phyloP scores from a whole-genome alignment of 805 yeast genomes.

The Hanseniaspora nectarophila region DNA sequence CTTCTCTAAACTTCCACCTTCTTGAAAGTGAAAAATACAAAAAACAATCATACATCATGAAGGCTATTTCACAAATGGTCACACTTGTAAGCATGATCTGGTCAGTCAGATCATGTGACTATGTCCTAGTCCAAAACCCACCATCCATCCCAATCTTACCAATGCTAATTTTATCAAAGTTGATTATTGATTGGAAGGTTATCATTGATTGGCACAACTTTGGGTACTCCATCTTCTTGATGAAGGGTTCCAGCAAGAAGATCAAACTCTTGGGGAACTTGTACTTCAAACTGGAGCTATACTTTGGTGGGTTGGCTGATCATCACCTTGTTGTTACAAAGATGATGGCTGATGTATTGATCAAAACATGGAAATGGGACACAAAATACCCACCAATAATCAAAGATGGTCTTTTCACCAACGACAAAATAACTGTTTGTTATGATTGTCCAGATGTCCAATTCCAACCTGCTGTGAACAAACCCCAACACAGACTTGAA shows the following conservation, averaged over 20 bases:
- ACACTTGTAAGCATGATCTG: conserved; percentile 40
- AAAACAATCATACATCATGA: conserved; percentile 33
- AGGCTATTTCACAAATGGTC: conserved; percentile 47
- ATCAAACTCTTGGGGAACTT: conserved; percentile 52
- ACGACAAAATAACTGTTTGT: conserved; percentile 46
- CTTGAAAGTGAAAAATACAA: conserved; percentile 13
- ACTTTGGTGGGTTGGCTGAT: conserved; percentile 52
- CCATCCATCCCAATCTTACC: conserved; percentile 79
- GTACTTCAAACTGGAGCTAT: conserved; percentile 50
- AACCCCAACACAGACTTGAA: conserved; percentile 16
- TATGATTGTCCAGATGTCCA: conserved; percentile 75
- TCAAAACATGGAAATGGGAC: conserved; percentile 37
- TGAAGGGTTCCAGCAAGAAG: conserved; percentile 40
- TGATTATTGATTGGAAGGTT: conserved; percentile 33
- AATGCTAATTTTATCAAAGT: conserved; percentile 43
- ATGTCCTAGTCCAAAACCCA: conserved; percentile 75
- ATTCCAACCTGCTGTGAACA: conserved; percentile 40
- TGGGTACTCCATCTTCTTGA: conserved; percentile 67
- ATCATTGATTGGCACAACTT: conserved; percentile 95
- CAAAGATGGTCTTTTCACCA: conserved; percentile 24
- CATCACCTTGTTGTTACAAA: conserved; percentile 71
- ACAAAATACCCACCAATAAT: neutral
- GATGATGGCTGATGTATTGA: conserved; percentile 53
- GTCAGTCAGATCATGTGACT: conserved; percentile 49
- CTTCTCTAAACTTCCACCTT: neutral